phyloP scores from a whole-genome alignment of 1,139 yeast species.

The Sugiyamaella japonica region DNA sequence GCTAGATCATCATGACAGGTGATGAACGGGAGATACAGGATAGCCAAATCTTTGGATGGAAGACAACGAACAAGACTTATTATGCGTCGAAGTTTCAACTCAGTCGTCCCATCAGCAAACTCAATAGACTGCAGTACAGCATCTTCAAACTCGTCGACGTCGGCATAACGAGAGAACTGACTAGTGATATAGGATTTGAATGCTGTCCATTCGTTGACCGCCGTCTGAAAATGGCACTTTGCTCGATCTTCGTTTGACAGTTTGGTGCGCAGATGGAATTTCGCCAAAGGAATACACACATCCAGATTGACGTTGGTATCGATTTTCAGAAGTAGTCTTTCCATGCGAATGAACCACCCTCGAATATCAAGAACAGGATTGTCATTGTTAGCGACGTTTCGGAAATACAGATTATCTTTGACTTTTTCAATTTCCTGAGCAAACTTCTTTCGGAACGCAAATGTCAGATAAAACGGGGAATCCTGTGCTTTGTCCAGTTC shows the following conservation, averaged over 20 bases:
- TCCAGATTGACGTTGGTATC: neutral
- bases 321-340: neutral
- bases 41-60: neutral
- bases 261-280: neutral
- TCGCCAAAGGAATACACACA: neutral
- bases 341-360: slow-evolving; percentile 1
- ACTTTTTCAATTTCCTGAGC: neutral
- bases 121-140: neutral
- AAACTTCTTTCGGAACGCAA: neutral
- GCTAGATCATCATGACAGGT: neutral
- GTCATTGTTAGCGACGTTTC: neutral
- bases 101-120: neutral
- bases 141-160: neutral
- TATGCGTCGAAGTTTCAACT: neutral
- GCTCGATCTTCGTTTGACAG: neutral
- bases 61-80: neutral
- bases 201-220: neutral
- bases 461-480: neutral
- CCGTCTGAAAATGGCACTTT: neutral
- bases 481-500: neutral
- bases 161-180: neutral
- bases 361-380: neutral
- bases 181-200: neutral
- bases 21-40: neutral
- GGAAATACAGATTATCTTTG: neutral